A percentile compares a stretch with the other conserved stretches of the same genome.
Evolutionary conservation across 192 early-diverging fungal genomes (phyloP).

Genomic region (Mycoemilia scoparia): DNA sequence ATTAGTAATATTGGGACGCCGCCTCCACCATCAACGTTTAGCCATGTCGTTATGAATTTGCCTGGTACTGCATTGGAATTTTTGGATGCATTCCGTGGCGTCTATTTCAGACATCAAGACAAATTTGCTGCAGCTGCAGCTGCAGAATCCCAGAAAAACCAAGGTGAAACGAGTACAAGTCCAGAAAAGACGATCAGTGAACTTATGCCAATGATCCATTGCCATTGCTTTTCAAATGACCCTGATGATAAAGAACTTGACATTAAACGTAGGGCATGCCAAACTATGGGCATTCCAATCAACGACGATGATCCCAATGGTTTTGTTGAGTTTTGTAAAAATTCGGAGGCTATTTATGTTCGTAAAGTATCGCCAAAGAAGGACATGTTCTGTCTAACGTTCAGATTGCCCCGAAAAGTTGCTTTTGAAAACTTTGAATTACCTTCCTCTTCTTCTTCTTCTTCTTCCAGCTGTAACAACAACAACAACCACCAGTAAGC

Average conservation of each 20-base stretch:
- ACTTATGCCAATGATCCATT: slow-evolving; percentile 86
- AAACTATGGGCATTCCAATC: slow-evolving; percentile 30
- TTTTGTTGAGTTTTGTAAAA: background rate
- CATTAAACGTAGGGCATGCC: slow-evolving; percentile 22
- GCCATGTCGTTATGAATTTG: slow-evolving; percentile 98
- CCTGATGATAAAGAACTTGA: slow-evolving; percentile 45
- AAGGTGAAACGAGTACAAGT: slow-evolving; percentile 6
- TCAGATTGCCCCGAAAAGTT: slow-evolving; percentile 56
- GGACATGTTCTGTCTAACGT: slow-evolving; percentile 93
- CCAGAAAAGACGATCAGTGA: no score
- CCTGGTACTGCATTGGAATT: slow-evolving; percentile 95
- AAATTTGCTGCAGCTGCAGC: no score
- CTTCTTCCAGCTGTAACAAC: no score
- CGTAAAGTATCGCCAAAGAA: slow-evolving; percentile 95
- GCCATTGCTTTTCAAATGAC: slow-evolving; percentile 84
- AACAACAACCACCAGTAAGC: no score
- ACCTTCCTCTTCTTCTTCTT: no score
- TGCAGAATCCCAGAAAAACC: slow-evolving; percentile 15
- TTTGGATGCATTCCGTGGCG: slow-evolving; percentile 78
- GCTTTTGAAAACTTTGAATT: no score
- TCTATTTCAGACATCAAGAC: slow-evolving; percentile 44
- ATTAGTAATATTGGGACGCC: slow-evolving; percentile 5
- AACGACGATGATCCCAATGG: slow-evolving; percentile 20
- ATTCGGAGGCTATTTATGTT: slow-evolving; percentile 49
- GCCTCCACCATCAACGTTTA: slow-evolving; percentile 29